Conservation (phyloP, 2,329 filamentous ascomycete genomes). For the Clonostachys rosea region DNA sequence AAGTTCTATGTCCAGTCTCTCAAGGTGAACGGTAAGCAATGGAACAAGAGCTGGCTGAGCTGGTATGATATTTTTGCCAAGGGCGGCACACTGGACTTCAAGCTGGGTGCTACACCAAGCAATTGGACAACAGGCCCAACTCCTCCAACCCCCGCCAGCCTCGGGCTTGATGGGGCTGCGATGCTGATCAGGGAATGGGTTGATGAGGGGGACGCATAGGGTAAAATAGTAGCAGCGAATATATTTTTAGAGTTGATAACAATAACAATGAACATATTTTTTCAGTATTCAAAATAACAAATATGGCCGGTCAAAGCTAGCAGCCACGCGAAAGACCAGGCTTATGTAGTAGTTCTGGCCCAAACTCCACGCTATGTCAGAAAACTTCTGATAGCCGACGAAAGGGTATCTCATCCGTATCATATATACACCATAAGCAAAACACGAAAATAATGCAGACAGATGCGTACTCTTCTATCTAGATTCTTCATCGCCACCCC, state of each 20-base stretch:
- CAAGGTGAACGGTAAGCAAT: slow-evolving; percentile 57
- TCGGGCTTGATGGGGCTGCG: slow-evolving; percentile 5
- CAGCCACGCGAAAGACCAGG: too few species aligned
- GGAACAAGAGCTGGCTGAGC: slow-evolving; percentile 60
- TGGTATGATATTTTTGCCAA: slow-evolving; percentile 63
- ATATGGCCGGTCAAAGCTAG: too few species aligned
- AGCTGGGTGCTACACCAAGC: slow-evolving; percentile 46
- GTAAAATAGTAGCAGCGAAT: not conserved
- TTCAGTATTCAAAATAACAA: too few species aligned
- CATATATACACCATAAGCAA: not conserved
- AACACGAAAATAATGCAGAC: not conserved
- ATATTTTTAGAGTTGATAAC: not conserved
- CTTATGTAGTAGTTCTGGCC: too few species aligned
- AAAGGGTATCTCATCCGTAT: not conserved
- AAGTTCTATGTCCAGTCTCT: slow-evolving; percentile 61
- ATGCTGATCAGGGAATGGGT: slow-evolving; percentile 4
- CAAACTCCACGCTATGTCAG: too few species aligned
- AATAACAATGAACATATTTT: not conserved
- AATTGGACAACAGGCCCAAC: slow-evolving; percentile 55
- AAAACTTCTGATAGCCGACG: too few species aligned
- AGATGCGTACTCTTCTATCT: not conserved
- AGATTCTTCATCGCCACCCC: slow-evolving; percentile 16
- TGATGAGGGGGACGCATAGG: slow-evolving; percentile 1
- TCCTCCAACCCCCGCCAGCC: slow-evolving; percentile 54
- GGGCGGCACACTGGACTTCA: slow-evolving; percentile 60